These are phyloP conservation scores for Lipomyces kockii DNA, from an alignment of 805 yeast species.

Conservation along the genomic window DNA sequence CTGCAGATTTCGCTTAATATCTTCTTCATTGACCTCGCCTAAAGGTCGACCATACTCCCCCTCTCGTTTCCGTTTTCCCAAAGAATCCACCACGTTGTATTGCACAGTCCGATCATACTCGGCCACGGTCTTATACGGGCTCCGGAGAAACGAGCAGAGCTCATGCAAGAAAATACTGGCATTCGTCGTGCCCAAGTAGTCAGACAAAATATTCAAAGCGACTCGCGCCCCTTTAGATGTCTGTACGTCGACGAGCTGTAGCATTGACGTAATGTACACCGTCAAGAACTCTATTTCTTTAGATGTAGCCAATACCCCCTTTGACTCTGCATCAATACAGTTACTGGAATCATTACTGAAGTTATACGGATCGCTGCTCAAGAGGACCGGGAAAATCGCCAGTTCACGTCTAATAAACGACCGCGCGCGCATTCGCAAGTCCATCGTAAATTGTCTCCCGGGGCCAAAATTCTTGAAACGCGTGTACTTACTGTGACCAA, in stretches of 20 bases:
- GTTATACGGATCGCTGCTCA: constrained; percentile 3
- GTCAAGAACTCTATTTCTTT: constrained; percentile 25
- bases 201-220: constrained; percentile 16
- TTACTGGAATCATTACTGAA: background rate
- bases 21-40: constrained; percentile 6
- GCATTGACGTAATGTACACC: constrained; percentile 14
- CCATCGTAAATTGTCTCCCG: background rate
- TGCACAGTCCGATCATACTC: constrained; percentile 31
- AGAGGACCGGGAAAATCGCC: constrained; percentile 27
- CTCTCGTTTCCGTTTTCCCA: background rate
- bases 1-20: constrained; percentile 10
- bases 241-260: constrained; percentile 24
- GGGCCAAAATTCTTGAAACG: constrained; percentile 10
- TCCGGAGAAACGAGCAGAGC: constrained; percentile 19
- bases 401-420: constrained; percentile 33
- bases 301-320: constrained; percentile 10
- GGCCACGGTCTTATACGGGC: constrained; percentile 26
- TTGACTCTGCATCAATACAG: background rate
- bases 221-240: constrained; percentile 15
- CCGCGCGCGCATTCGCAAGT: constrained; percentile 14
- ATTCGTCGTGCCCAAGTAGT: constrained; percentile 22
- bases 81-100: constrained; percentile 13
- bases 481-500: constrained; percentile 28
- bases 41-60: constrained; percentile 8
- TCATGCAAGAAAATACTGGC: constrained; percentile 29